Conservation (phyloP, 768 basidiomycete genomes). For the Strobilomyces echinocephalus region DNA sequence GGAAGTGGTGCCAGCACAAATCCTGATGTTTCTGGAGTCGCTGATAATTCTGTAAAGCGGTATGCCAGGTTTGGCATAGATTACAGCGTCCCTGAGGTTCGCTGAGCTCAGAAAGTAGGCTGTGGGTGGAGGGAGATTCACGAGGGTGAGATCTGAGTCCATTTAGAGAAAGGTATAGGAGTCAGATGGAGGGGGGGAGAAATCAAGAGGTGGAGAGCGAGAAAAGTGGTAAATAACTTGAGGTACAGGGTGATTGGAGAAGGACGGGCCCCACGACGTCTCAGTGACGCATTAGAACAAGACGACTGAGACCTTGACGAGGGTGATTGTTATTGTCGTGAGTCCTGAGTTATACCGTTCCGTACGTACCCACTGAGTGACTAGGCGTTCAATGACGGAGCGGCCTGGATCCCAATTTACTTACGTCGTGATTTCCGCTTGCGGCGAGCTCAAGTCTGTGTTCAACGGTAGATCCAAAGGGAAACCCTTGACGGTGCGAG, state of each 20-base stretch:
- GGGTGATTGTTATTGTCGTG: background rate
- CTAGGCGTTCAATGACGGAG: background rate
- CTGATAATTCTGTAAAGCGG: slow-evolving; percentile 27
- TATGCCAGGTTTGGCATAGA: slow-evolving; percentile 15
- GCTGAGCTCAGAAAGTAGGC: slow-evolving; percentile 24
- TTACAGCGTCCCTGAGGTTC: slow-evolving; percentile 13
- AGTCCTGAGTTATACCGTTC: background rate
- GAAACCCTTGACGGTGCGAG: background rate
- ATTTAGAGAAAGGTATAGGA: slow-evolving; percentile 6
- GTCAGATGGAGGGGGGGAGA: background rate
- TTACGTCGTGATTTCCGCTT: background rate
- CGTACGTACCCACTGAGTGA: slow-evolving; percentile 2
- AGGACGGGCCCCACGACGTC: background rate
- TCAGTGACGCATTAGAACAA: slow-evolving; percentile 1
- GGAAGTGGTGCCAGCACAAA: slow-evolving; percentile 11
- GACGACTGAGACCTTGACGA: background rate
- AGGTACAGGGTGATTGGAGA: background rate
- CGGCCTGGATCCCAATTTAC: background rate
- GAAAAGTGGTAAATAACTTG: background rate
- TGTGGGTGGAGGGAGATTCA: slow-evolving; percentile 22
- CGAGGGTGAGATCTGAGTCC: slow-evolving; percentile 29
- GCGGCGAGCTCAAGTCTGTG: background rate
- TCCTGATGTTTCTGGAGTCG: slow-evolving; percentile 15
- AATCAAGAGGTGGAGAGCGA: background rate
- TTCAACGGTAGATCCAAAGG: background rate